Conservation (phyloP, 192 early-diverging fungal genomes). For the Mortierella hygrophila region DNA sequence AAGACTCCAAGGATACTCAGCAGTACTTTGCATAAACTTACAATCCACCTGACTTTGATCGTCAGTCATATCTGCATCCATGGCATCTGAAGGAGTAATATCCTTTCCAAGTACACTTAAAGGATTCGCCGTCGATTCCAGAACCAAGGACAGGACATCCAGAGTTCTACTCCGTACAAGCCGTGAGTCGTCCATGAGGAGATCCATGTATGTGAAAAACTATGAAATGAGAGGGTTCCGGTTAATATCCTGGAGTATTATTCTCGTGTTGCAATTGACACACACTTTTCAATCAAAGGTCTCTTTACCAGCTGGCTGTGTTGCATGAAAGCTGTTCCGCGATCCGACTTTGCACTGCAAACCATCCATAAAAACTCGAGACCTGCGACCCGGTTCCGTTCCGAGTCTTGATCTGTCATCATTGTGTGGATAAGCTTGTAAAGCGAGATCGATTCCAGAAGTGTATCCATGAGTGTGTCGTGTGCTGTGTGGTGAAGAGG, state of each 20-base stretch:
- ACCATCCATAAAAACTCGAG: slow-evolving; percentile 64
- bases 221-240: neutral
- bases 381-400: slow-evolving; percentile 54
- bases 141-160: slow-evolving; percentile 59
- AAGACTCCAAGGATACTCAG: neutral
- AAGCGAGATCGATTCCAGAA: slow-evolving; percentile 54
- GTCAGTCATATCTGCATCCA: slow-evolving; percentile 40
- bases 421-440: slow-evolving; percentile 49
- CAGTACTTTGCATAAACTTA: neutral
- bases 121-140: slow-evolving; percentile 57
- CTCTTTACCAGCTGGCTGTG: slow-evolving; percentile 55
- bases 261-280: neutral
- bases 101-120: slow-evolving; percentile 38
- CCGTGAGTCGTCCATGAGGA: slow-evolving; percentile 44
- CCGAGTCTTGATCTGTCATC: slow-evolving; percentile 39
- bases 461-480: slow-evolving; percentile 35
- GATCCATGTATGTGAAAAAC: slow-evolving; percentile 53
- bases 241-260: neutral
- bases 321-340: slow-evolving; percentile 54
- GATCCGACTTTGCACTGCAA: slow-evolving; percentile 39
- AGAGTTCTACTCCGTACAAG: slow-evolving; percentile 58
- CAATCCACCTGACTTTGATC: slow-evolving; percentile 37
- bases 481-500: slow-evolving; percentile 23
- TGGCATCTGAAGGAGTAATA: neutral
- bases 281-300: neutral